Base-by-base conservation (phyloP, 2,329 filamentous ascomycete genomes). In the Myriangium duriaei region DNA sequence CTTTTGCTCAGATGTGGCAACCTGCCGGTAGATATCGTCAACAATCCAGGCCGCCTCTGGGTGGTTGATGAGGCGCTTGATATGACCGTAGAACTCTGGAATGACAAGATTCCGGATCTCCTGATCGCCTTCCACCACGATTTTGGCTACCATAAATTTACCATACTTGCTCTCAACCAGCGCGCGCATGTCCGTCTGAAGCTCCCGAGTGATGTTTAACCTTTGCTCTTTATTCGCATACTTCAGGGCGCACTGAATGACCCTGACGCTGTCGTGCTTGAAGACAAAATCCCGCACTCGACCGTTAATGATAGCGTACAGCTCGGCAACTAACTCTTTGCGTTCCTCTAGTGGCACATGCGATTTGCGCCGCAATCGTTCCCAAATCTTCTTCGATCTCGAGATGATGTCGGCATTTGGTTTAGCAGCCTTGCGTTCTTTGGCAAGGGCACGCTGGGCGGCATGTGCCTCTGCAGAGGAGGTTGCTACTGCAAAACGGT, bases 231-330 rank as follows among this genome's bases (percentile, higher is more conserved):
- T 69, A 32, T 80, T 92, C 33, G 85, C 81, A 62, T 98, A 98
- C 62, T 98, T 98, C 62, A 98, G 75, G 26, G 88, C 91, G 10
- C 87, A 95, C 64, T 98, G 91, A 16, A 98, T 81, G 30, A 94
- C 86, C 49, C 91, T 76, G n/a, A 94, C 88, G 24, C 86, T 84
- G 57, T 98, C 91, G 60, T 98, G 91, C 72, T 98, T 98, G 64
- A 98, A 82, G 13, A 95, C 88, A 49, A 96, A 94, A 45, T 96
- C 91, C 61, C 84, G 85, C 51, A 96, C 81, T 41, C 82, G 76
- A 37, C 87, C 88, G 15, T 83, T 91, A 51, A 95, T 82, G 53
- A 98, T 93, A 41, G 72, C 71, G 59, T 93, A 96, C 16, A 98
- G 72, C 65, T 98, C 88, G 43, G 79, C 74, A 33, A 96, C 81